Evolutionary conservation across 139 green algal genomes (phyloP).

Genomic region (Pleodorina starrii): DNA sequence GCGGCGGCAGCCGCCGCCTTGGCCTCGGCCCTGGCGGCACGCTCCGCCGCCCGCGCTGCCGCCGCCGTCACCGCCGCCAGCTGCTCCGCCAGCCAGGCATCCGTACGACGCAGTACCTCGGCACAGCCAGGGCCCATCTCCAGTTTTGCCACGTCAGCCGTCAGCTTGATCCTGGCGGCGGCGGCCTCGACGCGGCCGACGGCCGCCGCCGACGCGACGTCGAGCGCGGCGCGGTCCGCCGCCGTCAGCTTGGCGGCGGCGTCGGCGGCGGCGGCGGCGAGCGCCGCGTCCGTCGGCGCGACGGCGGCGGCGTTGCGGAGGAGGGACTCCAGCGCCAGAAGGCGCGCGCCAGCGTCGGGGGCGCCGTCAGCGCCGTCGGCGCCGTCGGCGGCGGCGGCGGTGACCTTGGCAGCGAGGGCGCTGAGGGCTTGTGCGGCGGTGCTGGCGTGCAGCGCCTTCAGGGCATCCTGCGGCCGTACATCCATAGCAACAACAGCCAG

Average conservation of each 20-base stretch:
- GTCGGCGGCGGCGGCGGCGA: neutral
- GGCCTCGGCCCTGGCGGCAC: neutral
- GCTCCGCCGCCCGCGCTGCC: neutral
- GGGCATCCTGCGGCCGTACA: slow-evolving; percentile 25
- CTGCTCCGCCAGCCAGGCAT: slow-evolving; percentile 24
- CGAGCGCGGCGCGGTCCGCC: slow-evolving; percentile 9
- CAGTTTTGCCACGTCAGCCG: neutral
- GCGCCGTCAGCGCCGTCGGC: neutral
- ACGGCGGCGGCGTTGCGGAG: neutral
- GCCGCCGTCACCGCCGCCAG: neutral
- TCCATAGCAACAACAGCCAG: too few species aligned
- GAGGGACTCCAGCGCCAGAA: slow-evolving; percentile 22
- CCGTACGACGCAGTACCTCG: neutral
- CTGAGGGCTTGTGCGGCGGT: neutral
- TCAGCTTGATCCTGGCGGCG: neutral
- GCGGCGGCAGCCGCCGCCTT: neutral
- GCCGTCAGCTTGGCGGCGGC: slow-evolving; percentile 13
- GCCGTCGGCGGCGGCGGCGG: neutral
- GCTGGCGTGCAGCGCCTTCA: neutral
- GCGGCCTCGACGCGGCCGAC: neutral
- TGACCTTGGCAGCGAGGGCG: neutral
- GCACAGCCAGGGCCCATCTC: slow-evolving; percentile 21
- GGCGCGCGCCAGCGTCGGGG: slow-evolving; percentile 10
- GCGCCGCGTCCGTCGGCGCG: neutral
- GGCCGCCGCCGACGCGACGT: neutral